These are phyloP conservation scores for Akanthomyces lecanii DNA, from an alignment of 2,329 filamentous ascomycete species.

Conservation along the genomic window DNA sequence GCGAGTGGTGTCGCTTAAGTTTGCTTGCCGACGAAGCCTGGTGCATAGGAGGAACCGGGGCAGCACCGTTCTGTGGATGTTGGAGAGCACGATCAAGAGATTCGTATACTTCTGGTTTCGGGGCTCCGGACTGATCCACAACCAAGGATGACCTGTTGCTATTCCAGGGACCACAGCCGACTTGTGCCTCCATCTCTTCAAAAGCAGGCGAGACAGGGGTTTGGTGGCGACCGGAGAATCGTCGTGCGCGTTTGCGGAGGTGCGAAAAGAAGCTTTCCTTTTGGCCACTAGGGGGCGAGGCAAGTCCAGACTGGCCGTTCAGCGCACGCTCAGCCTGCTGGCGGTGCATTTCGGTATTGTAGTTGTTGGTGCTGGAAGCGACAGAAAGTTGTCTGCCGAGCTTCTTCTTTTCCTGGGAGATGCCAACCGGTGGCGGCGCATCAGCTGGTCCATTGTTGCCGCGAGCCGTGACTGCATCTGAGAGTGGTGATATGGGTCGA, in stretches of 20 bases:
- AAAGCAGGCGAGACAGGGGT: slow-evolving; percentile 71
- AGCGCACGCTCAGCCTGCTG: slow-evolving; percentile 88
- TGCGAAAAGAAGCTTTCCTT: slow-evolving; percentile 99
- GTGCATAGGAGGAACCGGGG: slow-evolving; percentile 51
- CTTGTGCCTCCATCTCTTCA: slow-evolving; percentile 90
- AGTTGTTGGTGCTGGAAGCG: slow-evolving; percentile 88
- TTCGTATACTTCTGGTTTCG: slow-evolving; percentile 54
- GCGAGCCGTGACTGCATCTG: slow-evolving; percentile 86
- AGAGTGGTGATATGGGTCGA: slow-evolving; percentile 91
- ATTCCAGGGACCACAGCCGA: slow-evolving; percentile 84
- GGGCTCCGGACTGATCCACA: slow-evolving; percentile 57
- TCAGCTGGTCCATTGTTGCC: slow-evolving; percentile 57
- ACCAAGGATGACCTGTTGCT: slow-evolving; percentile 82
- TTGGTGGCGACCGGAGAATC: slow-evolving; percentile 88
- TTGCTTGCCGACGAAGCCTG: slow-evolving; percentile 44
- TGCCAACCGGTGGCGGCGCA: slow-evolving; percentile 21
- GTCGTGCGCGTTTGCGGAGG: slow-evolving; percentile 83
- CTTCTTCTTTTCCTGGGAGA: slow-evolving; percentile 75
- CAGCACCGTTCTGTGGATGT: slow-evolving; percentile 40
- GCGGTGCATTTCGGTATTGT: slow-evolving; percentile 81
- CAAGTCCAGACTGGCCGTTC: slow-evolving; percentile 72
- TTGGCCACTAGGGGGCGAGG: slow-evolving; percentile 71
- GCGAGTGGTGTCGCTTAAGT: slow-evolving; percentile 62
- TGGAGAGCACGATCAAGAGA: slow-evolving; percentile 56
- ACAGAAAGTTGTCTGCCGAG: slow-evolving; percentile 92